phyloP scores from a whole-genome alignment of 2,329 filamentous ascomycete species.

The Colletotrichum sp. region DNA sequence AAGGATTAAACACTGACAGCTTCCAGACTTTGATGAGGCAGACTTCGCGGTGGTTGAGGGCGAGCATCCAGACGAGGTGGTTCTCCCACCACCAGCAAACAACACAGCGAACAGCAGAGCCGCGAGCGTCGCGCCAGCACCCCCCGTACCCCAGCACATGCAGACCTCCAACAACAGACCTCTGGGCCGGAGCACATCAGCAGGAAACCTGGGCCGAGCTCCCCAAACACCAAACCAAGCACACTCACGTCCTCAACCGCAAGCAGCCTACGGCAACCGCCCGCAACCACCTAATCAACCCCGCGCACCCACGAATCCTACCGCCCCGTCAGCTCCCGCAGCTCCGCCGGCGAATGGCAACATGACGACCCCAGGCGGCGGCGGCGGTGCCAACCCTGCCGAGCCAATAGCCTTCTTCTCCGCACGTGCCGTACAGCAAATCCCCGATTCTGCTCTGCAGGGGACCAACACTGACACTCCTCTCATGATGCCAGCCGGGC shows the following conservation, averaged over 20 bases:
- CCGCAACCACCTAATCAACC: slow-evolving; percentile 26
- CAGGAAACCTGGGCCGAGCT: slow-evolving; percentile 29
- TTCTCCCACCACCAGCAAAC: slow-evolving; percentile 49
- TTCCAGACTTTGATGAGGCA: slow-evolving; percentile 72
- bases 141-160: slow-evolving; percentile 32
- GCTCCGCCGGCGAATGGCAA: slow-evolving; percentile 7
- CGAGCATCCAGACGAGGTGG: slow-evolving; percentile 79
- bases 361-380: slow-evolving; percentile 24
- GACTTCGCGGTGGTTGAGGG: slow-evolving; percentile 75
- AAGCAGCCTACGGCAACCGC: slow-evolving; percentile 24
- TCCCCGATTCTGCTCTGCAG: slow-evolving; percentile 50
- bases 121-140: slow-evolving; percentile 28
- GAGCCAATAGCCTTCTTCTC: slow-evolving; percentile 72
- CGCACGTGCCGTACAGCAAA: slow-evolving; percentile 65
- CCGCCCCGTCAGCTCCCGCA: slow-evolving; percentile 16
- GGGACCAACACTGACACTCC: slow-evolving; percentile 45
- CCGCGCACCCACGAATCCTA: slow-evolving; percentile 17
- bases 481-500: slow-evolving; percentile 42
- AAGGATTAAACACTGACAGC: not conserved
- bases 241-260: slow-evolving; percentile 26
- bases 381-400: slow-evolving; percentile 22
- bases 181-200: slow-evolving; percentile 32
- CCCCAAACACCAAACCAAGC: slow-evolving; percentile 41
- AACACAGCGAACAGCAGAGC: slow-evolving; percentile 25
- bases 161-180: slow-evolving; percentile 41